Evolutionary conservation across 2,329 filamentous ascomycete species (phyloP).

Genomic region (Pseudovirgaria hyperparasitica): DNA sequence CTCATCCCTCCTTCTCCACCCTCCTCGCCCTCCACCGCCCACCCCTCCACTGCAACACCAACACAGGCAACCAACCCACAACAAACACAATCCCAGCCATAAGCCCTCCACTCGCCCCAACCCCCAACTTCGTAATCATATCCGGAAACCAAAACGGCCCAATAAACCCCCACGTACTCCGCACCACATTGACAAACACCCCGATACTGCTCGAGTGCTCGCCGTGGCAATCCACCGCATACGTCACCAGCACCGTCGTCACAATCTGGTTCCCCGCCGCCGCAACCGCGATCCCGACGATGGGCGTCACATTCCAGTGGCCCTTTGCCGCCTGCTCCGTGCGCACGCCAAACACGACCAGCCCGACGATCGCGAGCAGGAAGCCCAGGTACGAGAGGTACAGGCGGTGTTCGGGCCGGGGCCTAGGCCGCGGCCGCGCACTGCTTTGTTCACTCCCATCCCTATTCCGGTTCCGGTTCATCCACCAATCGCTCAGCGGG

Average conservation of each 20-base stretch:
- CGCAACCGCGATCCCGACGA: slow-evolving; percentile 38
- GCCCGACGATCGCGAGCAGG: slow-evolving; percentile 36
- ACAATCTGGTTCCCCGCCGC: slow-evolving; percentile 47
- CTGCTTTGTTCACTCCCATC: slow-evolving; percentile 11
- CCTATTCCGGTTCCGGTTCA: slow-evolving; percentile 27
- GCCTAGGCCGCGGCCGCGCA: too few relatives aligned
- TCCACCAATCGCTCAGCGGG: slow-evolving; percentile 40
- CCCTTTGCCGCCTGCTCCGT: slow-evolving; percentile 29
- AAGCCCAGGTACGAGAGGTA: slow-evolving; percentile 46
- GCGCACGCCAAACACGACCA: slow-evolving; percentile 43
- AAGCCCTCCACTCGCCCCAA: slow-evolving; percentile 23
- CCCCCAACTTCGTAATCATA: slow-evolving; percentile 25
- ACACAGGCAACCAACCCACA: slow-evolving; percentile 12
- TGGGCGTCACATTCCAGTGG: slow-evolving; percentile 44
- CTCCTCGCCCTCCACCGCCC: slow-evolving; percentile 7
- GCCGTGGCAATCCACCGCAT: slow-evolving; percentile 45
- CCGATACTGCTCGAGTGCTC: slow-evolving; percentile 42
- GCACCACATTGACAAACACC: slow-evolving; percentile 45
- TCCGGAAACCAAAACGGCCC: slow-evolving; percentile 29
- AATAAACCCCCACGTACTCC: slow-evolving; percentile 34
- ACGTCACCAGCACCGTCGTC: slow-evolving; percentile 48
- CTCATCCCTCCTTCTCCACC: neutral
- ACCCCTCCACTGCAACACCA: slow-evolving; percentile 15
- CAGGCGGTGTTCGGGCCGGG: slow-evolving; percentile 43
- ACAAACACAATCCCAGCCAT: slow-evolving; percentile 20